Evolutionary conservation across 495 filamentous ascomycete genomes (phyloP).

Genomic region (Lasiosphaeria ovina): DNA sequence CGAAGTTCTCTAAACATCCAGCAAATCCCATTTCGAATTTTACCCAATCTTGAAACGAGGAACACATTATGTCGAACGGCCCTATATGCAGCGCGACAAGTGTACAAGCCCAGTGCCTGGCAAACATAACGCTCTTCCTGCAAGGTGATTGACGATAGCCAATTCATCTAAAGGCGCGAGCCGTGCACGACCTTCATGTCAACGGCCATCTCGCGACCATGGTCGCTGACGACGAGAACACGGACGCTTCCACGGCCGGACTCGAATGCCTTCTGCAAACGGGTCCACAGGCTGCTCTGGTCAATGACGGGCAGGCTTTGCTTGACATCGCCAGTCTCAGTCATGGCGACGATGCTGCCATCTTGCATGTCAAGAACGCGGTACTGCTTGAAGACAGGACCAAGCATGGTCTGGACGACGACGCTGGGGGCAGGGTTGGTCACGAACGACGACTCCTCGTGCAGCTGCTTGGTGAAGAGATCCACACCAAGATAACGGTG

Average conservation of each 20-base stretch:
- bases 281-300: conserved; percentile 81
- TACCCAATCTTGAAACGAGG: conserved; percentile 30
- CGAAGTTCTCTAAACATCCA: conserved; percentile 12
- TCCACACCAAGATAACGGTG: conserved; percentile 99
- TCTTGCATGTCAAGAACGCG: conserved; percentile 97
- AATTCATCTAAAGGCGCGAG: conserved; percentile 49
- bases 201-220: conserved; percentile 90
- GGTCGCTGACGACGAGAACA: conserved; percentile 92
- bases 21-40: conserved; percentile 18
- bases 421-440: conserved; percentile 95
- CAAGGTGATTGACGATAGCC: background rate
- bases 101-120: conserved; percentile 16
- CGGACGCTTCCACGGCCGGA: conserved; percentile 91
- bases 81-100: conserved; percentile 12
- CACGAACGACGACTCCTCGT: conserved; percentile 98
- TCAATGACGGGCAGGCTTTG: conserved; percentile 89
- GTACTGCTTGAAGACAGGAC: conserved; percentile 99
- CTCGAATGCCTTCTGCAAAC: conserved; percentile 81
- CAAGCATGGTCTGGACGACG: conserved; percentile 98
- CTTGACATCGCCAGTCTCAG: conserved; percentile 87
- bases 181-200: conserved; percentile 98
- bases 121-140: conserved; percentile 1
- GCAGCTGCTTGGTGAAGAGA: conserved; percentile 97
- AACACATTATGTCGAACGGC: conserved; percentile 25
- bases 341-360: conserved; percentile 58